Base-by-base conservation (phyloP, 2,329 filamentous ascomycete genomes). In the Cordyceps pruinosa region DNA sequence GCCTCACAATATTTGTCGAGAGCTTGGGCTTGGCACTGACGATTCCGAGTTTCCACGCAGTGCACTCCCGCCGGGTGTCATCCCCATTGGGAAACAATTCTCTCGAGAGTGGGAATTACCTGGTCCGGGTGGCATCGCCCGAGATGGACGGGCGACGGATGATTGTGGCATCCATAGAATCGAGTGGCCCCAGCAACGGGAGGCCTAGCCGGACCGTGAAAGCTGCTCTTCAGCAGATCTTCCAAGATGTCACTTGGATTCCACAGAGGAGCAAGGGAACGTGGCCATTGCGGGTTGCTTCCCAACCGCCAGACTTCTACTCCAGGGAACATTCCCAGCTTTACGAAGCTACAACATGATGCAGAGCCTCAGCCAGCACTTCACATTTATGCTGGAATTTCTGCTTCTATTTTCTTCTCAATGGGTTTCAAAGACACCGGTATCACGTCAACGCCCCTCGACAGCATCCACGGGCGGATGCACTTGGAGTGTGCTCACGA, bases 101-200 rank as follows among this genome's bases (percentile, higher is more conserved):
- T 23, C n/a, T 13, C 7, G 5, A 8, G 17, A 51, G 17, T 52
- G 35, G 49, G 49, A 37, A 23, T 23, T 52, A 15, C 35, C 34
- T 21, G 9, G 32, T 12, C 15, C n/a, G n/a, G 49, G 37, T 42
- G 25, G 35, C 6, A 9, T 52, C 8, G 21, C 49, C 13, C 49
- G 35, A 13, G 25, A 42, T 23, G 35, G 49, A 35, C 35, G 49
- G 23, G 35, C 49, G 12, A 41, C 35, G 13, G 25, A 52, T 26
- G 35, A 52, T 23, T 52, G 49, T 52, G 49, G 49, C 23, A 30
- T 42, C n/a, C 15, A 32, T 10, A 52, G 49, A 35, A 52, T 52
- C 25, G 49, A 42, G 17, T 52, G 49, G 49, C 35, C 49, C 19
- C 19, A 2, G 37, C 37, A 41, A 32, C 37, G 37, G 6, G 37